Percentiles rank a stretch among this genome's conserved stretches.
phyloP scores from a whole-genome alignment of 352 stramenopile genomes.

The Chrysophaeum taylorii region DNA sequence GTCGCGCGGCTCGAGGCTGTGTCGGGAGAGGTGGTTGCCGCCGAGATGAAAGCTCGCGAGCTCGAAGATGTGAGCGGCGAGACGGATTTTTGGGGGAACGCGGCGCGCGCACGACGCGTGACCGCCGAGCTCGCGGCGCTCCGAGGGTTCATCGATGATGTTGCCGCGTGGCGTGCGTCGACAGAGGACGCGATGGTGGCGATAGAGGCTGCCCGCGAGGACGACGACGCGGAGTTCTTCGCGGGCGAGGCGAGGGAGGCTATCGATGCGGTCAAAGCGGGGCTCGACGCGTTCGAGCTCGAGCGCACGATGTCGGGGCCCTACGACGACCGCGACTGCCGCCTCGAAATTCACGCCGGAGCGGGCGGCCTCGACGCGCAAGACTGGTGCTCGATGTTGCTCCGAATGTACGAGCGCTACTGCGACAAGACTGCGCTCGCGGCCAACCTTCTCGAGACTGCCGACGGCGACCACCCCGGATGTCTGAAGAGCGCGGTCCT shows the following conservation, averaged over 20 bases:
- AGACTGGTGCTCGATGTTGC: conserved; percentile 88
- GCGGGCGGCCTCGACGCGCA: conserved; percentile 83
- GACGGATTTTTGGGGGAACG: conserved; percentile 31
- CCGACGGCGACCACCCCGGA: not conserved
- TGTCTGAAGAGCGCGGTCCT: conserved; percentile 54
- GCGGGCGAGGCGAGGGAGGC: not conserved
- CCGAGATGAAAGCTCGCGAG: too few relatives aligned
- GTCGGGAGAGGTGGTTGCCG: too few relatives aligned
- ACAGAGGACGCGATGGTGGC: not conserved
- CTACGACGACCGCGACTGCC: conserved; percentile 35
- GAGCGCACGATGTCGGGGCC: conserved; percentile 29
- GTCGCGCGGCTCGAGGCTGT: too few relatives aligned
- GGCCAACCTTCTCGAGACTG: conserved; percentile 33
- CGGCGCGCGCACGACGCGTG: not conserved
- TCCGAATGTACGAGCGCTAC: conserved; percentile 83
- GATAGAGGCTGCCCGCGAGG: not conserved
- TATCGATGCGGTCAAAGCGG: conserved; percentile 15
- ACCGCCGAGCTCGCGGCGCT: not conserved
- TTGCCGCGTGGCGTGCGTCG: not conserved
- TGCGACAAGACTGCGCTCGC: conserved; percentile 32
- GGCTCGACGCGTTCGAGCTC: conserved; percentile 34
- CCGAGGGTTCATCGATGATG: not conserved
- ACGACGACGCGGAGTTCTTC: not conserved
- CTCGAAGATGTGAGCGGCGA: conserved; percentile 26
- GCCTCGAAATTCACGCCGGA: conserved; percentile 40